Evolutionary conservation across 148 eudicot genomes (phyloP).

Genomic region (Rhododendron griersonianum): DNA sequence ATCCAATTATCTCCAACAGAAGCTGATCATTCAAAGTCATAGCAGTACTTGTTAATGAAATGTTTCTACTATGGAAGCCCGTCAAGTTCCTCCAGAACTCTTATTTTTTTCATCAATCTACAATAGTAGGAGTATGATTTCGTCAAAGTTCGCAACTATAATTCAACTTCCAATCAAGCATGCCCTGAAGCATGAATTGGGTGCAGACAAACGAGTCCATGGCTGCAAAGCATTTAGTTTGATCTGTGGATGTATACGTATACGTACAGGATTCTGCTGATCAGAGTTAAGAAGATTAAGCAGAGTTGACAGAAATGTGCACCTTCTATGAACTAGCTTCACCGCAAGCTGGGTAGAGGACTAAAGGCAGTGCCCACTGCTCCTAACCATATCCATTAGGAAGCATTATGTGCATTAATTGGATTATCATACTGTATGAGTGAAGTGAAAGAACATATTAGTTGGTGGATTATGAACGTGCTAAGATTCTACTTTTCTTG

Average conservation of each 20-base stretch:
- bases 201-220: neutral
- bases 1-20: neutral
- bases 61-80: neutral
- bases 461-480: neutral
- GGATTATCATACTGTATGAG: neutral
- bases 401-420: neutral
- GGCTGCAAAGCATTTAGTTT: neutral
- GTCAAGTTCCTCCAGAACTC: neutral
- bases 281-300: neutral
- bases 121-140: neutral
- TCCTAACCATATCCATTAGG: neutral
- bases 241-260: neutral
- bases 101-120: neutral
- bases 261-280: neutral
- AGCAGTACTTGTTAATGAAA: neutral
- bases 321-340: neutral
- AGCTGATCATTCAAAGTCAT: neutral
- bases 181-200: neutral
- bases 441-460: neutral
- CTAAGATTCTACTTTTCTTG: neutral
- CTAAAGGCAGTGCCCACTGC: constrained; percentile 1
- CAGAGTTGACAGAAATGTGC: neutral
- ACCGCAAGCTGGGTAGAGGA: constrained; percentile 26
- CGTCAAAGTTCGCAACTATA: neutral
- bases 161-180: neutral